phyloP scores from a whole-genome alignment of 805 yeast species.

The Kodamaea kakaduensis region DNA sequence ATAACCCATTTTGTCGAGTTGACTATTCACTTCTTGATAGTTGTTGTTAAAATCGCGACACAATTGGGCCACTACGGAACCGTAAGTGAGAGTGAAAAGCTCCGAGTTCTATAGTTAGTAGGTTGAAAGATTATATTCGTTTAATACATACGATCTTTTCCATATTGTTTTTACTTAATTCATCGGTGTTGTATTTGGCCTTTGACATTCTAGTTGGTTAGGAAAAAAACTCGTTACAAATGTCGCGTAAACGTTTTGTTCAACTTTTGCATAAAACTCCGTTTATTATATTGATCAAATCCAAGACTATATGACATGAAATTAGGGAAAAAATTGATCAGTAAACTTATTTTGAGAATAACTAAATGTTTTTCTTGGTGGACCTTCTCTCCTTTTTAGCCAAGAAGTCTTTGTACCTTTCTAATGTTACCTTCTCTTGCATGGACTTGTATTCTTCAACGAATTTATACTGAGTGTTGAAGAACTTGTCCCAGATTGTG shows the following conservation, averaged over 20 bases:
- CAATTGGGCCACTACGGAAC: constrained; percentile 86
- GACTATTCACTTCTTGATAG: constrained; percentile 73
- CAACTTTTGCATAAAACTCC: too few species aligned
- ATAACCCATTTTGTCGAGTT: constrained; percentile 90
- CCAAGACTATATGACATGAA: too few species aligned
- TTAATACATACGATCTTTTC: constrained; percentile 68
- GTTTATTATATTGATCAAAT: constrained; percentile 1
- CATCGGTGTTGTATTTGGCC: constrained; percentile 59
- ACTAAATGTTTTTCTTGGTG: constrained; percentile 9
- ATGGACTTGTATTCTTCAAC: constrained; percentile 58
- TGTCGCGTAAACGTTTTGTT: not conserved
- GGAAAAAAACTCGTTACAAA: constrained; percentile 14
- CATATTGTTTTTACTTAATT: constrained; percentile 82
- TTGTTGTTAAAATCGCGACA: constrained; percentile 79
- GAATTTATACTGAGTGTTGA: constrained; percentile 65
- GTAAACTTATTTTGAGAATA: too few species aligned
- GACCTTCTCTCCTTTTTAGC: constrained; percentile 26
- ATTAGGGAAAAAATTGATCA: too few species aligned
- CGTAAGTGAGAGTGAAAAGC: constrained; percentile 90
- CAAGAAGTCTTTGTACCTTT: constrained; percentile 59
- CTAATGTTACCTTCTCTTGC: constrained; percentile 65
- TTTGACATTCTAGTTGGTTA: constrained; percentile 21
- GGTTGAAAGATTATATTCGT: not conserved
- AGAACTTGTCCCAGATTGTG: constrained; percentile 81
- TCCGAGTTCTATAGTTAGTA: constrained; percentile 64